A percentile compares a stretch with the other conserved stretches of the same genome.
Conservation (phyloP, 192 early-diverging fungal species). For the Mortierella antarctica region DNA sequence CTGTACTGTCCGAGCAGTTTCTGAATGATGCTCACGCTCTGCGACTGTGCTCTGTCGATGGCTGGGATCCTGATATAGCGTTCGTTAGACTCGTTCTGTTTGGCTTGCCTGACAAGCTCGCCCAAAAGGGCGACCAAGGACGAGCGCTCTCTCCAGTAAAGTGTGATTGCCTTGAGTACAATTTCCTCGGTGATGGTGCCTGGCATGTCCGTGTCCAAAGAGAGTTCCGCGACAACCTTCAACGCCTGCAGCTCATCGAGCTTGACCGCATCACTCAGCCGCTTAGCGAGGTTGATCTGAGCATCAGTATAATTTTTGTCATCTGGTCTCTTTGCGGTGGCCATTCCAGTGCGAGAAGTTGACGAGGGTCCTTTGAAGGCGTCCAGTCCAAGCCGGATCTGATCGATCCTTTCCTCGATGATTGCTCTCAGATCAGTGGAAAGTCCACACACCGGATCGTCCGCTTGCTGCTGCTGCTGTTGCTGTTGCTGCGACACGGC, state of each 20-base stretch:
- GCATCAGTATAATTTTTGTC: slow-evolving; percentile 48
- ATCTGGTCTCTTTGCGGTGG: slow-evolving; percentile 22
- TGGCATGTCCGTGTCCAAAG: slow-evolving; percentile 16
- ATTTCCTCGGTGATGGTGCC: slow-evolving; percentile 23
- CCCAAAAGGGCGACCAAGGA: slow-evolving; percentile 27
- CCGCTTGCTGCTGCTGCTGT: too few species aligned
- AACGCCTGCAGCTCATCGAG: slow-evolving; percentile 57
- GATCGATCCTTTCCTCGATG: slow-evolving; percentile 37
- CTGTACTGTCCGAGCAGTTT: slow-evolving; percentile 27
- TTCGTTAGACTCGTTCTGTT: slow-evolving; percentile 1
- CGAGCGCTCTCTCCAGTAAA: slow-evolving; percentile 39
- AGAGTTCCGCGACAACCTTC: slow-evolving; percentile 22
- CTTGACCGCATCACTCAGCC: slow-evolving; percentile 48
- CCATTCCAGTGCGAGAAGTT: slow-evolving; percentile 42
- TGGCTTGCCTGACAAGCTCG: slow-evolving; percentile 15
- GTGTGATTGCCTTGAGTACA: slow-evolving; percentile 16
- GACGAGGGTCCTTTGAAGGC: slow-evolving; percentile 47
- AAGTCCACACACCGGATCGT: too few species aligned
- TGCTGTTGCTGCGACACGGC: slow-evolving; percentile 12
- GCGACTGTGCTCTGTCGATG: slow-evolving; percentile 17
- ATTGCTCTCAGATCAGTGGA: slow-evolving; percentile 23
- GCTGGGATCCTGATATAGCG: slow-evolving; percentile 7
- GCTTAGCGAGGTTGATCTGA: slow-evolving; percentile 54
- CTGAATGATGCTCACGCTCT: slow-evolving; percentile 14
- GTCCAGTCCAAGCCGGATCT: slow-evolving; percentile 51